Percentiles rank a stretch among this genome's conserved stretches.
phyloP scores from a whole-genome alignment of 1,284 basidiomycete genomes.

The Grifola frondosa region DNA sequence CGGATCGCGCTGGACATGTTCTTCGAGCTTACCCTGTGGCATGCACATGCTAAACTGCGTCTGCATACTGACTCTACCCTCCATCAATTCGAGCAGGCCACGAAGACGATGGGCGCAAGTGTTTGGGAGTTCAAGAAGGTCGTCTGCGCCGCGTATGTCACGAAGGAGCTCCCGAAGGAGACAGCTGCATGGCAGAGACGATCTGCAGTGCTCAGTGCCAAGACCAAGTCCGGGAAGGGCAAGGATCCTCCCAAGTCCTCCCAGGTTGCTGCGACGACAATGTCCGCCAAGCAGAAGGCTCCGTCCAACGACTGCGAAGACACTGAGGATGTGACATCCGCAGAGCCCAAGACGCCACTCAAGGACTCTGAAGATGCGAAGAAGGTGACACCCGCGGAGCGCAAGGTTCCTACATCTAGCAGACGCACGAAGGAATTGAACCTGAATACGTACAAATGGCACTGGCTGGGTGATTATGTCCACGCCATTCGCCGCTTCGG shows the following conservation, averaged over 20 bases:
- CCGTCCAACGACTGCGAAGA: not conserved
- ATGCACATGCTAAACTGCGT: conserved; percentile 34
- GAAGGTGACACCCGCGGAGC: no score
- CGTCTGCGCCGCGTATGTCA: conserved; percentile 17
- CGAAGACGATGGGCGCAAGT: conserved; percentile 14
- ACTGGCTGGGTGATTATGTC: conserved; percentile 24
- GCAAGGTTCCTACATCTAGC: conserved; percentile 23
- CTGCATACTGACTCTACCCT: conserved; percentile 31
- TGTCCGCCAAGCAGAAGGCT: conserved; percentile 22
- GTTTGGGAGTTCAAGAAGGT: conserved; percentile 18
- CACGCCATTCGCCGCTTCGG: conserved; percentile 16
- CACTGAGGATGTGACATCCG: not conserved
- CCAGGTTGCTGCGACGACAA: not conserved
- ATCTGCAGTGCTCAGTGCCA: no score
- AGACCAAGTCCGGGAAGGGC: not conserved
- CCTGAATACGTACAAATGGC: conserved; percentile 24
- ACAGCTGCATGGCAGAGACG: conserved; percentile 8
- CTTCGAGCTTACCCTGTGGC: conserved; percentile 29
- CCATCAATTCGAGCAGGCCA: conserved; percentile 17
- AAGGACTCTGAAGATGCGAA: conserved; percentile 37
- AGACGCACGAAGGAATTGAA: conserved; percentile 13
- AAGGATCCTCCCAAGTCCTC: not conserved
- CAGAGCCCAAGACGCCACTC: no score
- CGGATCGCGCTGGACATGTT: conserved; percentile 14
- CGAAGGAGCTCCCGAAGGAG: conserved; percentile 28